Conservation (phyloP, 768 basidiomycete genomes). For the Crassisporium funariophilum region DNA sequence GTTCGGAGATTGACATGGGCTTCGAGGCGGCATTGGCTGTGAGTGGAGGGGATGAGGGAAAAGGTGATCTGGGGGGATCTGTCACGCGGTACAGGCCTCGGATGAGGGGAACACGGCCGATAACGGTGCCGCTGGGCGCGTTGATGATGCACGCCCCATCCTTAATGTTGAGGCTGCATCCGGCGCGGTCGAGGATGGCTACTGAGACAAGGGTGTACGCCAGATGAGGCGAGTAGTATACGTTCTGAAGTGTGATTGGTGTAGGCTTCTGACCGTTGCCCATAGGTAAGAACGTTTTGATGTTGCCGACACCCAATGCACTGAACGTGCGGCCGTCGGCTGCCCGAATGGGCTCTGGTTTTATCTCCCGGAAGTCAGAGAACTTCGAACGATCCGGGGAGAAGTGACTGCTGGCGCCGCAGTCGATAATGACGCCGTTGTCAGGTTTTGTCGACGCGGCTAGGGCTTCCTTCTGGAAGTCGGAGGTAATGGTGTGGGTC, state of each 20-base stretch:
- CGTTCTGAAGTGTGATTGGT: not conserved
- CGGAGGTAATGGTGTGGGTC: no score
- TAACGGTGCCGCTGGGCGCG: conserved; percentile 12
- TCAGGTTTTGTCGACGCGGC: not conserved
- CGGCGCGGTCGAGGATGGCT: conserved; percentile 16
- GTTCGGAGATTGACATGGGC: not conserved
- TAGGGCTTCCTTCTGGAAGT: conserved; percentile 6
- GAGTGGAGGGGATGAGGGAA: no score
- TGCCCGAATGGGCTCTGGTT: not conserved
- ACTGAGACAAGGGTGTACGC: conserved; percentile 31
- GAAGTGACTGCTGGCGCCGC: conserved; percentile 37
- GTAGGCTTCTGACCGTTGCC: not conserved
- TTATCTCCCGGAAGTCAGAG: not conserved
- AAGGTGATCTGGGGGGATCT: no score
- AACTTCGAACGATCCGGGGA: conserved; percentile 21
- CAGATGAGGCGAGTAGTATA: conserved; percentile 14
- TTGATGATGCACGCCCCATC: no score
- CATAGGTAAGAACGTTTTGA: conserved; percentile 21
- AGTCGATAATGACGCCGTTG: conserved; percentile 27
- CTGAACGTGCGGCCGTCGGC: not conserved
- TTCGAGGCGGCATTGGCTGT: no score
- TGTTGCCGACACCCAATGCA: not conserved
- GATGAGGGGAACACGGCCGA: conserved; percentile 23
- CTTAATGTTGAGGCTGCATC: conserved; percentile 16
- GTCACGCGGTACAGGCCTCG: conserved; percentile 30